Base-by-base conservation (phyloP, 805 yeast species). In the Hanseniaspora occidentalis region DNA sequence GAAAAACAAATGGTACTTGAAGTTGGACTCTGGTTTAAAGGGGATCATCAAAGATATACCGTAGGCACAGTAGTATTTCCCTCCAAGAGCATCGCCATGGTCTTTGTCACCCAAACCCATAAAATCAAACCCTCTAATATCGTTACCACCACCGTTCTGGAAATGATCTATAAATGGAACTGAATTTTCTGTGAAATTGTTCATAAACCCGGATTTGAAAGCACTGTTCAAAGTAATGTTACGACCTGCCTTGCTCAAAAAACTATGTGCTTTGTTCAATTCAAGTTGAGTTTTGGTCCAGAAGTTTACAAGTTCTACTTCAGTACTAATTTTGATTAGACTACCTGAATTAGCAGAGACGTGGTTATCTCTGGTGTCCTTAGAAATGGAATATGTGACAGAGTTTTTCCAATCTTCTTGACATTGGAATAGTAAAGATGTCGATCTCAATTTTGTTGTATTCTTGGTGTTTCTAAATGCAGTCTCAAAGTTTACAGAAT, bases 131-230 rank as follows among this genome's bases (percentile, higher is more conserved):
- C 88, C 85, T 43, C 81, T 66, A 22, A 85, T 74, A 40, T 79
- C 80, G 41, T 76, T 70, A 11, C 77, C 72, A 0, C 95, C 96
- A 14, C 96, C 94, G 35, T 83, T 65, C 52, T 78, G 84, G 56
- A 88, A 89, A 47, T 83, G 71, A 57, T 89, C 98, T 53, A 79
- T 70, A 23, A 79, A 53, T 51, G 82, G 88, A 1, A 69, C 45
- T 9, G 56, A 79, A 53, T 41, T 51, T 44, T 40, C 48, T 9
- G 47, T 38, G 20, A 69, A 53, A 41, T 72, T 64, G 43, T 64
- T 60, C 22, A 84, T 62, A 41, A 67, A 65, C 4, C 95, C 95
- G n/a, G n/a, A n/a, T n/a, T n/a, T n/a, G n/a, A n/a, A n/a, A n/a
- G n/a, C n/a, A 31, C 71, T 62, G 35, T 69, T 70, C 4, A 67